Evolutionary conservation across 2,329 filamentous ascomycete species (phyloP).

Genomic region (Neurospora crassa): DNA sequence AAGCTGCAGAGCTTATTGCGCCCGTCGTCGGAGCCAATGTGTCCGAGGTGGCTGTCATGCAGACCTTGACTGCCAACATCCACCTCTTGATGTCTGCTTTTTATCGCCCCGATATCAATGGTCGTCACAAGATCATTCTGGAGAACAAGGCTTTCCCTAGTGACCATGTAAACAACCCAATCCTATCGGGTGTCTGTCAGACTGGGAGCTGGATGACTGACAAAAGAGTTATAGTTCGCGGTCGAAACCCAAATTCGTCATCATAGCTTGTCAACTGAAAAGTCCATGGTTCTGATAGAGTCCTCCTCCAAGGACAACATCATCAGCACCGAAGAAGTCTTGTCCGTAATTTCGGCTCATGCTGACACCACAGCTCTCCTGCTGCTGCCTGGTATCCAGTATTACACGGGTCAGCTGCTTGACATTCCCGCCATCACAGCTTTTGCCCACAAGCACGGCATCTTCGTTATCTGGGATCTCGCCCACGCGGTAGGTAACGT

Average conservation of each 20-base stretch:
- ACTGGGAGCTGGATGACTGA: constrained; percentile 8
- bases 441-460: constrained; percentile 55
- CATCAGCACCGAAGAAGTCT: constrained; percentile 56
- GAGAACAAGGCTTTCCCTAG: constrained; percentile 75
- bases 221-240: constrained; percentile 48
- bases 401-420: constrained; percentile 70
- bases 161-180: constrained; percentile 54
- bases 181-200: background rate
- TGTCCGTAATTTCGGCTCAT: constrained; percentile 57
- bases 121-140: constrained; percentile 62
- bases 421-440: constrained; percentile 65
- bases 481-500: constrained; percentile 74
- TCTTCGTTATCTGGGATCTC: constrained; percentile 70
- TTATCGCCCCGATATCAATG: constrained; percentile 54
- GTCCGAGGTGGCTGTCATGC: constrained; percentile 69
- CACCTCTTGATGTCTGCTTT: constrained; percentile 73
- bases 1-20: constrained; percentile 55
- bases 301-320: constrained; percentile 41
- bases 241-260: constrained; percentile 65
- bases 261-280: constrained; percentile 52
- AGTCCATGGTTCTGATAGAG: constrained; percentile 61
- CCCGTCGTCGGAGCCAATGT: constrained; percentile 60
- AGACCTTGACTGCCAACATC: constrained; percentile 68
- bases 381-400: constrained; percentile 71
- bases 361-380: constrained; percentile 57